Evolutionary conservation across 805 yeast species (phyloP).

Genomic region (Monosporozyma aerobia): DNA sequence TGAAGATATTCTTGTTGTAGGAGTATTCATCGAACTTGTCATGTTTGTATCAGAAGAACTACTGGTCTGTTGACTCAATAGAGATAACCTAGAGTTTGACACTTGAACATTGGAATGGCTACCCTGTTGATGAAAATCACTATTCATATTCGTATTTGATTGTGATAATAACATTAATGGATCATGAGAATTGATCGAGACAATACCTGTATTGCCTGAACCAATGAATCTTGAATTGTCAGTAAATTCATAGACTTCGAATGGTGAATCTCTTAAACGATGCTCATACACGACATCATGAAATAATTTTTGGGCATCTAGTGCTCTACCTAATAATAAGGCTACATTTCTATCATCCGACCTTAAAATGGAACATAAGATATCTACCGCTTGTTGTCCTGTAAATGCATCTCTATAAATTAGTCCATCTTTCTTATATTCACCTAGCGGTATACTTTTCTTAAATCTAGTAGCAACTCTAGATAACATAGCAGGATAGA

Average conservation of each 20-base stretch:
- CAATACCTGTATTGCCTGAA: constrained; percentile 15
- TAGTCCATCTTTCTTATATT: constrained; percentile 81
- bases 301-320: constrained; percentile 89
- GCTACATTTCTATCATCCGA: constrained; percentile 91
- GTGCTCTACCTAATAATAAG: constrained; percentile 74
- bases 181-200: constrained; percentile 20
- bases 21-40: neutral
- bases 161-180: constrained; percentile 20
- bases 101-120: constrained; percentile 1
- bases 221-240: constrained; percentile 30
- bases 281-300: constrained; percentile 96
- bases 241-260: constrained; percentile 80
- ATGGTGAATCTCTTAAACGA: constrained; percentile 75
- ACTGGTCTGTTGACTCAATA: constrained; percentile 1
- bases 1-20: neutral
- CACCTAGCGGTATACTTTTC: constrained; percentile 59
- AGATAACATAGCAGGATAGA: constrained; percentile 85
- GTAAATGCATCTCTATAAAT: constrained; percentile 89
- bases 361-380: constrained; percentile 73
- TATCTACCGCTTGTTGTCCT: constrained; percentile 88
- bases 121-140: neutral
- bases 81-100: constrained; percentile 8
- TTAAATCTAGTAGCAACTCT: constrained; percentile 73
- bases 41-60: constrained; percentile 1
- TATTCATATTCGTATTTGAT: constrained; percentile 1